These are phyloP conservation scores for Pleoardoris graminearum DNA, from an alignment of 2,329 filamentous ascomycete genomes.

Conservation along the genomic window DNA sequence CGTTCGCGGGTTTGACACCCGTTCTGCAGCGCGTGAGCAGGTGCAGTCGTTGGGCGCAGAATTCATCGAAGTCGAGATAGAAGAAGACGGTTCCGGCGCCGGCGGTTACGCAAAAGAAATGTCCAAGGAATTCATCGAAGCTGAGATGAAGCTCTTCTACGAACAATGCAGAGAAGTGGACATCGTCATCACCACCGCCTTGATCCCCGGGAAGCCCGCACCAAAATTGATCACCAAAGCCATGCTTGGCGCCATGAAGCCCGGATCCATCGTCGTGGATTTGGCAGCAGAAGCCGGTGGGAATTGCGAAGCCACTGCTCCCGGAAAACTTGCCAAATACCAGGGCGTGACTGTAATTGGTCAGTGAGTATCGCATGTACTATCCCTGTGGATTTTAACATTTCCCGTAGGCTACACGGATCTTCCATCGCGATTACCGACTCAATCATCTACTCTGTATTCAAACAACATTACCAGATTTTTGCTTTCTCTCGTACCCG, in stretches of 20 bases:
- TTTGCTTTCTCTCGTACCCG: constrained; percentile 76
- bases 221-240: constrained; percentile 82
- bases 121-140: constrained; percentile 91
- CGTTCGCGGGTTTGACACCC: constrained; percentile 88
- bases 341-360: constrained; percentile 84
- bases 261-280: constrained; percentile 85
- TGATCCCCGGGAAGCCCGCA: constrained; percentile 82
- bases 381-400: constrained; percentile 41
- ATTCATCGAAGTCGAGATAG: constrained; percentile 81
- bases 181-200: constrained; percentile 89
- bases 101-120: constrained; percentile 93
- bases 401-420: constrained; percentile 69
- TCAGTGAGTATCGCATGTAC: constrained; percentile 42
- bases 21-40: constrained; percentile 83
- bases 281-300: constrained; percentile 85
- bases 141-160: constrained; percentile 90
- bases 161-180: constrained; percentile 87
- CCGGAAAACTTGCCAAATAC: constrained; percentile 70
- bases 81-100: constrained; percentile 82
- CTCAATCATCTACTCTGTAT: constrained; percentile 86
- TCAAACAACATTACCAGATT: constrained; percentile 94
- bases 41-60: constrained; percentile 89
- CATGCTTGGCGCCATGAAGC: constrained; percentile 84
- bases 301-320: constrained; percentile 80
- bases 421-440: constrained; percentile 81